These are phyloP conservation scores for Melastoma candidum DNA, from an alignment of 441 rosid genomes.

Conservation along the genomic window DNA sequence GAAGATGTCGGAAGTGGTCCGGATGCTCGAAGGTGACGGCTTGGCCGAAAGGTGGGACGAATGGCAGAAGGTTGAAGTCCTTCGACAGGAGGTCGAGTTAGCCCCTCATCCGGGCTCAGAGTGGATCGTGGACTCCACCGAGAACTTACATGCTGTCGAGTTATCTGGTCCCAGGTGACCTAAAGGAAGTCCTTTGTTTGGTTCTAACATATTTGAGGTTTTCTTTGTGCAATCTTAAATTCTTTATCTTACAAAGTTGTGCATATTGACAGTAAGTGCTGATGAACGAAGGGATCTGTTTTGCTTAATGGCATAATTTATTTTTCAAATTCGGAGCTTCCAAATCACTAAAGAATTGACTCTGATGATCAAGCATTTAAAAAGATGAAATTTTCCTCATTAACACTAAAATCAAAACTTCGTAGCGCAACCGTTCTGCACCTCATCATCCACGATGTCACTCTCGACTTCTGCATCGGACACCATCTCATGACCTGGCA, in stretches of 20 bases:
- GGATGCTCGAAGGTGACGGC: slow-evolving; percentile 92
- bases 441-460: slow-evolving; percentile 36
- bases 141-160: slow-evolving; percentile 60
- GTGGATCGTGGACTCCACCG: slow-evolving; percentile 62
- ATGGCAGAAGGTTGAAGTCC: slow-evolving; percentile 81
- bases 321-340: no score
- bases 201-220: no score
- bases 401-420: not conserved
- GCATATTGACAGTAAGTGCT: no score
- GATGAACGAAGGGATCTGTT: no score
- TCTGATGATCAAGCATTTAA: no score
- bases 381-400: no score
- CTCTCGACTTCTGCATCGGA: slow-evolving; percentile 59
- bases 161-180: slow-evolving; percentile 68
- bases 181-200: no score
- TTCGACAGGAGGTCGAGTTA: slow-evolving; percentile 56
- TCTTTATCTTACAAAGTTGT: no score
- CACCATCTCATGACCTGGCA: slow-evolving; percentile 45
- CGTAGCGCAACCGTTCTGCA: slow-evolving; percentile 54
- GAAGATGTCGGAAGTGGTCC: slow-evolving; percentile 87
- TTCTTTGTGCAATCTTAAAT: no score
- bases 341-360: no score
- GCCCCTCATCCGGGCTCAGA: slow-evolving; percentile 46
- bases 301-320: no score
- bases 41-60: slow-evolving; percentile 90